A percentile compares a stretch with the other conserved stretches of the same genome.
Conservation (phyloP, 2,329 filamentous ascomycete species). For the Neopestalotiopsis sp. region DNA sequence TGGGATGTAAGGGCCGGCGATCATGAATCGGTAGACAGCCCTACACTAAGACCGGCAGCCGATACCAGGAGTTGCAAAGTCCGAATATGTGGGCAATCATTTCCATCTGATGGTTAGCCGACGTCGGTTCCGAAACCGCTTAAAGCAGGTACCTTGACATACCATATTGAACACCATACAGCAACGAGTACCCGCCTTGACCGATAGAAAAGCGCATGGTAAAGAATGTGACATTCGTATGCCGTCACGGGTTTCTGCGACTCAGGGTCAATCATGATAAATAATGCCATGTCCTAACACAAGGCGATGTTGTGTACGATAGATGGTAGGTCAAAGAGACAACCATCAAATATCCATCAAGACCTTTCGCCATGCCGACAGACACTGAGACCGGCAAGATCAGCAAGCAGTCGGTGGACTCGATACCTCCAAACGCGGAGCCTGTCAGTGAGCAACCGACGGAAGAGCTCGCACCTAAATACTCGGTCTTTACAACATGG, state of each 20-base stretch:
- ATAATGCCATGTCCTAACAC: background rate
- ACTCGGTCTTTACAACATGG: conserved; percentile 30
- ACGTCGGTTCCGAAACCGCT: conserved; percentile 18
- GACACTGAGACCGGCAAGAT: background rate
- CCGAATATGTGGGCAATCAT: background rate
- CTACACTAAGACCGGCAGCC: background rate
- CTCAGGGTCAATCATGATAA: background rate
- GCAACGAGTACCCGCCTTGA: conserved; percentile 2
- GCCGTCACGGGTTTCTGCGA: background rate
- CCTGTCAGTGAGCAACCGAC: conserved; percentile 17
- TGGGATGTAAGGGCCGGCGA: background rate
- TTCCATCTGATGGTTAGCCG: conserved; percentile 14
- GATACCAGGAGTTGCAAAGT: background rate
- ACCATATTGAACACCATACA: background rate
- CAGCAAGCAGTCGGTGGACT: background rate
- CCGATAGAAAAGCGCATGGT: background rate
- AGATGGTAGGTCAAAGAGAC: background rate
- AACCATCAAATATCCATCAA: background rate
- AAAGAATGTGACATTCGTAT: background rate
- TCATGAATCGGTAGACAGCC: background rate
- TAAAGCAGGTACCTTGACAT: background rate
- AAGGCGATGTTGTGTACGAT: background rate
- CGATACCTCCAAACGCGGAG: conserved; percentile 1
- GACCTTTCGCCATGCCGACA: background rate
- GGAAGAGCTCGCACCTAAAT: conserved; percentile 10